A percentile compares a stretch with the other conserved stretches of the same genome.
Conservation (phyloP, 306 rosid genomes). For the Vigna nakashimae region DNA sequence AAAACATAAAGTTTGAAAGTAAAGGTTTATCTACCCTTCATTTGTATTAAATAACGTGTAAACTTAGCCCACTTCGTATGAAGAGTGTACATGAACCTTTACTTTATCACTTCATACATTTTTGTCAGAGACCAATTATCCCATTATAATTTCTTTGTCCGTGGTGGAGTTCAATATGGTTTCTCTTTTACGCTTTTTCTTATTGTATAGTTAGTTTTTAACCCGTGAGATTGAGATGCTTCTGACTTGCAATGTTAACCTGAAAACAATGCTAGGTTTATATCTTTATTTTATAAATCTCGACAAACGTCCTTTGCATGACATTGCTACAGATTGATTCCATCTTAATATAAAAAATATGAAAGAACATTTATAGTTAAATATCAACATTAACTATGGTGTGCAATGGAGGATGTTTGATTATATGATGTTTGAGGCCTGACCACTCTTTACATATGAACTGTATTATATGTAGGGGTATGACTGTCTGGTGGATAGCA, state of each 20-base stretch:
- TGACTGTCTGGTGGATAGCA: constrained; percentile 45
- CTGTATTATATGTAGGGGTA: constrained; percentile 45
- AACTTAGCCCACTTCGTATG: neutral
- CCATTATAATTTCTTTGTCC: neutral
- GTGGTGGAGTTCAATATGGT: neutral
- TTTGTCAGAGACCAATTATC: neutral
- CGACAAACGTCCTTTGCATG: neutral
- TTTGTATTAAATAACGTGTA: neutral
- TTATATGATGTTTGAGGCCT: constrained; percentile 4
- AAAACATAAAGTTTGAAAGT: no score
- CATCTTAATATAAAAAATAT: neutral
- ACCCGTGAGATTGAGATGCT: neutral
- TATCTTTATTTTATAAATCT: neutral
- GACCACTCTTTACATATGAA: constrained; percentile 5
- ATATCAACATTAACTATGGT: neutral
- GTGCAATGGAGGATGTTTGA: neutral
- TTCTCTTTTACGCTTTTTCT: neutral
- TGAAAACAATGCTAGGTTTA: neutral
- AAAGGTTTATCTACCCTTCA: neutral
- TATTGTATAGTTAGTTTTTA: constrained; percentile 15
- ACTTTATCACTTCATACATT: neutral
- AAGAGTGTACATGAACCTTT: neutral
- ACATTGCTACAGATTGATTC: constrained; percentile 1
- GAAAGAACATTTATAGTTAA: neutral
- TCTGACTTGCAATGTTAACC: constrained; percentile 21